A percentile compares a stretch with the other conserved stretches of the same genome.
Conservation (phyloP, 2,329 filamentous ascomycete genomes). For the Fusarium siculi region DNA sequence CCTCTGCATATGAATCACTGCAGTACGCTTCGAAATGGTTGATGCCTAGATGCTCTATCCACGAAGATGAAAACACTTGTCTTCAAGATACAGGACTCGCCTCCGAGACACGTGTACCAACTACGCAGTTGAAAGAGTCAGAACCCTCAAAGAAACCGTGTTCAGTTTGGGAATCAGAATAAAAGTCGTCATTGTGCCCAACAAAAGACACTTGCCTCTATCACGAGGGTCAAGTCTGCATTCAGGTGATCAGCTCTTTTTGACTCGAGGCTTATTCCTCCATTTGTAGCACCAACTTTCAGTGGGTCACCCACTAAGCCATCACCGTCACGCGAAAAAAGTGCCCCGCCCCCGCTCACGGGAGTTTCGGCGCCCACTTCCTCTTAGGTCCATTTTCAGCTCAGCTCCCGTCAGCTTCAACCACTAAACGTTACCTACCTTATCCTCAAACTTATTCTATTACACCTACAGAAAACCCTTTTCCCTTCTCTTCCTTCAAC, state of each 20-base stretch:
- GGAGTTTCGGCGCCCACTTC: constrained; percentile 36
- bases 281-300: constrained; percentile 3
- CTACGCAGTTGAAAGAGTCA: background rate
- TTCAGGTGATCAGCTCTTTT: constrained; percentile 28
- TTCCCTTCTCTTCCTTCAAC: background rate
- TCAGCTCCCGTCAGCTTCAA: constrained; percentile 8
- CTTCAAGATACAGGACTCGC: constrained; percentile 1
- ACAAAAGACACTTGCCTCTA: constrained; percentile 3
- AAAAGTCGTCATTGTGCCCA: background rate
- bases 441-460: constrained; percentile 8
- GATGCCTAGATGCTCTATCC: constrained; percentile 11
- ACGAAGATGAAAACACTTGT: constrained; percentile 11
- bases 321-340: constrained; percentile 18
- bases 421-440: background rate
- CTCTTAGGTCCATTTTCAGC: constrained; percentile 4
- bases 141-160: constrained; percentile 9
- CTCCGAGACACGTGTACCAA: constrained; percentile 2
- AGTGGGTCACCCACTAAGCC: constrained; percentile 25
- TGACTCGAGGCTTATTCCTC: background rate
- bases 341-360: constrained; percentile 37
- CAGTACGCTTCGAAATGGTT: background rate
- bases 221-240: constrained; percentile 16
- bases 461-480: constrained; percentile 1
- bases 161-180: background rate
- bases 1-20: background rate